phyloP scores from a whole-genome alignment of 805 yeast genomes.

The Barnettozyma populi region DNA sequence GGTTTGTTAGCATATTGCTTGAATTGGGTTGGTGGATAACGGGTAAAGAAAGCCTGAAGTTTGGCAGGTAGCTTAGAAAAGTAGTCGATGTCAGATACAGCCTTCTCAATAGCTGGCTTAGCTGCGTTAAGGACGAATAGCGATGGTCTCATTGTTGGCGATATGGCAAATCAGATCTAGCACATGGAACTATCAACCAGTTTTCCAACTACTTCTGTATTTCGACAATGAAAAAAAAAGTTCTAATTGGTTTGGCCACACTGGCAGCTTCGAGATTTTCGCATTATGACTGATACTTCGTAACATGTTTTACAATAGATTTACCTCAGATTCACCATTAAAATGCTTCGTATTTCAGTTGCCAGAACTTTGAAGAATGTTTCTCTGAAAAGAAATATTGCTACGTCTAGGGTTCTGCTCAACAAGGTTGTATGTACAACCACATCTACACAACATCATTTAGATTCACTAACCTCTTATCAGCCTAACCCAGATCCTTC shows the following conservation, averaged over 20 bases:
- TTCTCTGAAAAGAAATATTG: constrained; percentile 5
- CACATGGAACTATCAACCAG: neutral
- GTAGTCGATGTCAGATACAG: constrained; percentile 26
- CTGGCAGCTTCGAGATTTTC: neutral
- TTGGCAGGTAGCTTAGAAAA: constrained; percentile 62
- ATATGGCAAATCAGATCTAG: too few species aligned
- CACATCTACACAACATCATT: too few species aligned
- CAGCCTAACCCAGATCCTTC: constrained; percentile 13
- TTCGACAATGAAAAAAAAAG: constrained; percentile 1
- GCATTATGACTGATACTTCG: constrained; percentile 2
- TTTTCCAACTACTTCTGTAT: neutral
- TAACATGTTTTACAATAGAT: neutral
- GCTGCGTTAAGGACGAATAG: constrained; percentile 11
- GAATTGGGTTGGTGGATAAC: constrained; percentile 82
- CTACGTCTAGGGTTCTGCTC: constrained; percentile 7
- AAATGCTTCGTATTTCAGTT: constrained; percentile 8
- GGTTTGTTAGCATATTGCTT: constrained; percentile 60
- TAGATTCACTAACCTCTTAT: neutral
- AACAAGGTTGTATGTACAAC: constrained; percentile 8
- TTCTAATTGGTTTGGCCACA: neutral
- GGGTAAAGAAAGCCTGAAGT: constrained; percentile 68
- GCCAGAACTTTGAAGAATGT: neutral
- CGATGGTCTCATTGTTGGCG: constrained; percentile 23
- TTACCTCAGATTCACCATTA: neutral
- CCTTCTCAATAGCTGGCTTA: constrained; percentile 27